Evolutionary conservation across 75 land plant species (phyloP).

Genomic region (Azolla pinnata): DNA sequence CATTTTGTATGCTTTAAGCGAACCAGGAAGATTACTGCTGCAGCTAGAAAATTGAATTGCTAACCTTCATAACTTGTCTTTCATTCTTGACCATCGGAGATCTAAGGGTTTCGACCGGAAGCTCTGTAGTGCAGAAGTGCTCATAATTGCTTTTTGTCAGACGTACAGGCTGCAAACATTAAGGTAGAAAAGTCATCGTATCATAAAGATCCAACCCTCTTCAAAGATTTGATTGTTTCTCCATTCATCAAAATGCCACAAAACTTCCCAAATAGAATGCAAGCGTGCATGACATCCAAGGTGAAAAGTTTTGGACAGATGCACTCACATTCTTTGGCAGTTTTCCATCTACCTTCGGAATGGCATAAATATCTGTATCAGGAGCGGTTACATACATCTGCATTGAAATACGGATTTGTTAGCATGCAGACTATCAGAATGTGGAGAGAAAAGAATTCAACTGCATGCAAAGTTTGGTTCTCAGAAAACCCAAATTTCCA

Average conservation of each 20-base stretch:
- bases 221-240: too few species aligned
- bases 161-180: slow-evolving; percentile 48
- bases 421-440: too few species aligned
- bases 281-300: too few species aligned
- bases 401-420: too few species aligned
- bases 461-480: not conserved
- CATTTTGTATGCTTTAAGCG: not conserved
- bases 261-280: not conserved
- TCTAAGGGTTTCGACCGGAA: slow-evolving; percentile 71
- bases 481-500: not conserved
- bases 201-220: not conserved
- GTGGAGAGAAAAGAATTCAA: too few species aligned
- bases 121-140: slow-evolving; percentile 56
- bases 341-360: slow-evolving; percentile 78
- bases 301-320: not conserved
- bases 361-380: slow-evolving; percentile 88
- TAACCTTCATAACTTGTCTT: slow-evolving; percentile 51
- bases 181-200: not conserved
- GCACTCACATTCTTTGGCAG: slow-evolving; percentile 78
- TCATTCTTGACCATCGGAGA: slow-evolving; percentile 69
- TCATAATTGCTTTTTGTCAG: slow-evolving; percentile 66
- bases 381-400: slow-evolving; percentile 99
- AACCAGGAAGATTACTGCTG: not conserved
- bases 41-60: slow-evolving; percentile 1
- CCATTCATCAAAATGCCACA: too few species aligned